A percentile compares a stretch with the other conserved stretches of the same genome.
Evolutionary conservation across 169 alveolate genomes (phyloP).

Genomic region (Plasmodium vinckei): DNA sequence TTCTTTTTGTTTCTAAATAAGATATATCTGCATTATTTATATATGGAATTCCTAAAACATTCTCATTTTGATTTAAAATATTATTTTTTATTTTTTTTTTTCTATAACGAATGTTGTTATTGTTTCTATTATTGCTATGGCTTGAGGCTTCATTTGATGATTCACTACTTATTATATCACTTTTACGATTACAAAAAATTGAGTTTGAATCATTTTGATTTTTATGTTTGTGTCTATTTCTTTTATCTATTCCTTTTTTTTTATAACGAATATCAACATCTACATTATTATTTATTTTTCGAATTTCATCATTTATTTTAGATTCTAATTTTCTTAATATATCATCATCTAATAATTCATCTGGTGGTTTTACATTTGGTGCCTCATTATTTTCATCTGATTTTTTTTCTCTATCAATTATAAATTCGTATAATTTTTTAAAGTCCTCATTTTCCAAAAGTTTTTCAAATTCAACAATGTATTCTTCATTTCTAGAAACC

Average conservation of each 20-base stretch:
- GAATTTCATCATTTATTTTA: constrained; percentile 14
- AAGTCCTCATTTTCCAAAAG: constrained; percentile 37
- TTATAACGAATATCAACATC: constrained; percentile 17
- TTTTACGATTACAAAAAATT: neutral
- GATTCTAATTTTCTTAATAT: constrained; percentile 15
- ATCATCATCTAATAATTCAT: neutral
- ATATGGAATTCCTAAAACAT: neutral
- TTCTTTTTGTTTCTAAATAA: constrained; percentile 58
- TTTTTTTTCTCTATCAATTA: constrained; percentile 18
- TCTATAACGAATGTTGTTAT: neutral
- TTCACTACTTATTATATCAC: neutral
- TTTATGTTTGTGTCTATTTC: neutral
- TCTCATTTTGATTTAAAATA: neutral
- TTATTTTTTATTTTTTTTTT: neutral
- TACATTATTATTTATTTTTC: constrained; percentile 30
- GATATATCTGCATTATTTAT: constrained; percentile 16
- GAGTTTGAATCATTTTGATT: neutral
- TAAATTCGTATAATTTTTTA: constrained; percentile 36
- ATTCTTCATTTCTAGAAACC: constrained; percentile 6
- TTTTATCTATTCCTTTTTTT: neutral
- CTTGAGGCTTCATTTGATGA: neutral
- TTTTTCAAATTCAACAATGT: constrained; percentile 14
- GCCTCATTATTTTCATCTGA: constrained; percentile 4
- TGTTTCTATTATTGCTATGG: neutral
- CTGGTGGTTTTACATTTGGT: neutral